phyloP scores from a whole-genome alignment of 495 filamentous ascomycete genomes.

The Clavariopsis aquatica region DNA sequence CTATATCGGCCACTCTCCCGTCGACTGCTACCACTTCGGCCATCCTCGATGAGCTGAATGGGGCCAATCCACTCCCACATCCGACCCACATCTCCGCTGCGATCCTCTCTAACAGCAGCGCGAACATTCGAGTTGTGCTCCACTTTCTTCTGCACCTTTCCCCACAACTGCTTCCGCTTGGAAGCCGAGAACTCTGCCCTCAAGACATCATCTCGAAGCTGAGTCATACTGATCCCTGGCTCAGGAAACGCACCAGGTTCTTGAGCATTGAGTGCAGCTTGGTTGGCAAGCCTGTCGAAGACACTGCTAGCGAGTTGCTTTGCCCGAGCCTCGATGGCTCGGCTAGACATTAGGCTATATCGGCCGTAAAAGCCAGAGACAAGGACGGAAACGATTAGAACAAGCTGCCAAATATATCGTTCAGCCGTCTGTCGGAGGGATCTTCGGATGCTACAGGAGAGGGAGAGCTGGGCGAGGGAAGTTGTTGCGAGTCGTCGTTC shows the following conservation, averaged over 20 bases:
- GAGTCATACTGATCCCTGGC: constrained; percentile 78
- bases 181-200: constrained; percentile 74
- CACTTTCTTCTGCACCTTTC: constrained; percentile 75
- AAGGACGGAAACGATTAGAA: constrained; percentile 61
- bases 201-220: constrained; percentile 88
- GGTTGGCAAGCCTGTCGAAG: constrained; percentile 75
- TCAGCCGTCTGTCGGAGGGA: constrained; percentile 89
- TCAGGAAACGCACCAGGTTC: constrained; percentile 60
- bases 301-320: constrained; percentile 79
- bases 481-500: constrained; percentile 64
- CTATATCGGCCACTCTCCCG: constrained; percentile 57
- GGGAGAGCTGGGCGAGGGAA: constrained; percentile 85
- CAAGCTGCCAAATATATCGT: constrained; percentile 93
- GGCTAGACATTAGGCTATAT: constrained; percentile 55
- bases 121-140: constrained; percentile 93
- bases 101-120: constrained; percentile 76
- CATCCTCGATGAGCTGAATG: constrained; percentile 45
- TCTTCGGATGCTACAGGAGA: constrained; percentile 84
- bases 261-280: constrained; percentile 74
- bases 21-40: constrained; percentile 39
- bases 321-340: constrained; percentile 66
- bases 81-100: constrained; percentile 80
- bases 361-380: constrained; percentile 58
- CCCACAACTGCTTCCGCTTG: constrained; percentile 77
- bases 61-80: constrained; percentile 97